These are phyloP conservation scores for Pittosporum tobira DNA, from an alignment of 129 eudicot genomes.

Conservation along the genomic window DNA sequence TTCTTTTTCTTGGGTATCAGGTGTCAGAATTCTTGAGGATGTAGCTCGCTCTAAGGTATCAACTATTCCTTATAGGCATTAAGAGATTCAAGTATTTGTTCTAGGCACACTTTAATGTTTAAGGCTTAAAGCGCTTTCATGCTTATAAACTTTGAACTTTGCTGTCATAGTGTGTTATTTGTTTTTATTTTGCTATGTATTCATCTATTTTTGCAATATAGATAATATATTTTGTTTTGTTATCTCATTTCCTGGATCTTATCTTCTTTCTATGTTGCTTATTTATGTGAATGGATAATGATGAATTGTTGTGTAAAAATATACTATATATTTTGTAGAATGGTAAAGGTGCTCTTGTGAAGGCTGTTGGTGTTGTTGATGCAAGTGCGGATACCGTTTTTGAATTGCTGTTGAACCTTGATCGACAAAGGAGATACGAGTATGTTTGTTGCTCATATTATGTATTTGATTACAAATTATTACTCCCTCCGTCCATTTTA, in stretches of 20 bases:
- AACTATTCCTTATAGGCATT: neutral
- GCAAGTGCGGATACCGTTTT: conserved; percentile 84
- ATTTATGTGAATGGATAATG: neutral
- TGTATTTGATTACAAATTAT: conserved; percentile 15
- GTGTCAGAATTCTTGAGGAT: conserved; percentile 89
- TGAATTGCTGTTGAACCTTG: conserved; percentile 73
- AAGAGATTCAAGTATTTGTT: no score
- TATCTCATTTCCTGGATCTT: no score
- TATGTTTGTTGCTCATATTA: conserved; percentile 35
- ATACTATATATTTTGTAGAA: conserved; percentile 28
- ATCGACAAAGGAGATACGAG: conserved; percentile 79
- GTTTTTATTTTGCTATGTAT: no score
- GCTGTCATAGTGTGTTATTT: no score
- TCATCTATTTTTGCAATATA: neutral
- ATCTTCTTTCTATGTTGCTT: neutral
- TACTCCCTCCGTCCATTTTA: no score
- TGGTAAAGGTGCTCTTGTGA: conserved; percentile 78
- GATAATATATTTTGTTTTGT: neutral
- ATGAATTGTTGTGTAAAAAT: conserved; percentile 2
- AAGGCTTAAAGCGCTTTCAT: no score
- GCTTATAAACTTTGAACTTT: no score
- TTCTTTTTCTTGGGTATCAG: conserved; percentile 44
- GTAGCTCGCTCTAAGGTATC: conserved; percentile 65
- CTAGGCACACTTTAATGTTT: no score
- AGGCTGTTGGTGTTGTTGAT: conserved; percentile 85